phyloP scores from a whole-genome alignment of 2,329 filamentous ascomycete genomes.

The Magnaporthiopsis rhizophila region DNA sequence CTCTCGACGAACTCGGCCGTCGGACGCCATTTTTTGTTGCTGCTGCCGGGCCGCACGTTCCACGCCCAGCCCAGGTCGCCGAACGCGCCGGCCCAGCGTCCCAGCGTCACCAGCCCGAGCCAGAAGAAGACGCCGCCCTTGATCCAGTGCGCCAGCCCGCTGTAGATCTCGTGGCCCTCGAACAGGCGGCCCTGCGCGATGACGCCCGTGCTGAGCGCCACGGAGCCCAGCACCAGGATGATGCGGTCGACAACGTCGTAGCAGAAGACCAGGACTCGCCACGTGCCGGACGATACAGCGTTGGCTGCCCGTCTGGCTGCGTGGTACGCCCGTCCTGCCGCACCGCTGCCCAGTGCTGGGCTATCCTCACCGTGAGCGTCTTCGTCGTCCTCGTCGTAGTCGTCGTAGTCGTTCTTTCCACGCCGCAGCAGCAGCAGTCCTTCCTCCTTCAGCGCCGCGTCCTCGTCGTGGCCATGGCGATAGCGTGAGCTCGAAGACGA shows the following conservation, averaged over 20 bases:
- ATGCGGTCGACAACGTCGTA: constrained; percentile 68
- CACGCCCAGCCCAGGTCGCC: constrained; percentile 90
- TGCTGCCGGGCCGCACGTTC: constrained; percentile 63
- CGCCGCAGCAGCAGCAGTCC: background rate
- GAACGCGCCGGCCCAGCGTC: constrained; percentile 85
- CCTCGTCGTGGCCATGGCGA: constrained; percentile 26
- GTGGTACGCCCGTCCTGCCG: background rate
- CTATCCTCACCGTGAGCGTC: constrained; percentile 32
- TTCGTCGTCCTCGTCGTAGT: constrained; percentile 41
- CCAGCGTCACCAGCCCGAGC: constrained; percentile 80
- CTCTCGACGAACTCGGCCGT: constrained; percentile 88
- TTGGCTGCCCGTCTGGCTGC: constrained; percentile 26
- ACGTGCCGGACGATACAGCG: constrained; percentile 37
- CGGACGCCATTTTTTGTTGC: constrained; percentile 51
- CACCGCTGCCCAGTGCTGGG: constrained; percentile 20
- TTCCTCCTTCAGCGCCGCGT: constrained; percentile 22
- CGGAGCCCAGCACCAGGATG: constrained; percentile 70
- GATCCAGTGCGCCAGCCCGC: constrained; percentile 83
- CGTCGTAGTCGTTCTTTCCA: constrained; percentile 27
- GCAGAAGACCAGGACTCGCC: constrained; percentile 48
- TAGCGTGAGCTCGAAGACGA: constrained; percentile 16
- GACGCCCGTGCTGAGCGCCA: constrained; percentile 62
- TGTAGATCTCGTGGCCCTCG: constrained; percentile 63
- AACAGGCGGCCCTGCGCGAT: constrained; percentile 78
- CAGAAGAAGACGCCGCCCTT: constrained; percentile 95